Evolutionary conservation across 331 rosid genomes (phyloP).

Genomic region (Rhamnella rubrinervis): DNA sequence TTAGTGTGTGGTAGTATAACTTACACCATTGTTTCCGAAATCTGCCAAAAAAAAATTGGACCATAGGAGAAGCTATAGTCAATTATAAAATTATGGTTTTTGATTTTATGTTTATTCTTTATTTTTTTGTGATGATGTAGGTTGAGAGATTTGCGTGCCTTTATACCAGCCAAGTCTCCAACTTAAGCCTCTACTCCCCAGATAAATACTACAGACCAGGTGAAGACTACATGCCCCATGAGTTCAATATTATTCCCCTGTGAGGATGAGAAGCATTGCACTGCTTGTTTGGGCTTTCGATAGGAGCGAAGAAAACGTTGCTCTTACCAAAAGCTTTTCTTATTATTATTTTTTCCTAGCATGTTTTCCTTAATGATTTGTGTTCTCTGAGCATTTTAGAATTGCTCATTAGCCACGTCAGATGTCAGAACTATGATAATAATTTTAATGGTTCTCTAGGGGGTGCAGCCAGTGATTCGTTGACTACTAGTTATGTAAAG

Average conservation of each 20-base stretch:
- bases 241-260: conserved; percentile 62
- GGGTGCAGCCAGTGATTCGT: too few species aligned
- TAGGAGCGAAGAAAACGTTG: conserved; percentile 10
- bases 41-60: background rate
- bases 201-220: conserved; percentile 92
- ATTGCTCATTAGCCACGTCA: too few species aligned
- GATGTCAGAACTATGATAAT: too few species aligned
- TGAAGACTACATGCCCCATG: conserved; percentile 97
- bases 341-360: too few species aligned
- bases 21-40: background rate
- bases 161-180: conserved; percentile 88
- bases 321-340: background rate
- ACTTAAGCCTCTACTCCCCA: conserved; percentile 83
- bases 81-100: too few species aligned
- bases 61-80: background rate
- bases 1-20: background rate
- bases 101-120: too few species aligned
- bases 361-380: too few species aligned
- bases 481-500: too few species aligned
- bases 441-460: too few species aligned
- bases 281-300: conserved; percentile 13
- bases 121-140: conserved; percentile 35
- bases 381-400: too few species aligned
- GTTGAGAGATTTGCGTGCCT: conserved; percentile 98
- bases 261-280: conserved; percentile 22